Base-by-base conservation (phyloP, 1,284 basidiomycete genomes). In the Earliella scabrosa region DNA sequence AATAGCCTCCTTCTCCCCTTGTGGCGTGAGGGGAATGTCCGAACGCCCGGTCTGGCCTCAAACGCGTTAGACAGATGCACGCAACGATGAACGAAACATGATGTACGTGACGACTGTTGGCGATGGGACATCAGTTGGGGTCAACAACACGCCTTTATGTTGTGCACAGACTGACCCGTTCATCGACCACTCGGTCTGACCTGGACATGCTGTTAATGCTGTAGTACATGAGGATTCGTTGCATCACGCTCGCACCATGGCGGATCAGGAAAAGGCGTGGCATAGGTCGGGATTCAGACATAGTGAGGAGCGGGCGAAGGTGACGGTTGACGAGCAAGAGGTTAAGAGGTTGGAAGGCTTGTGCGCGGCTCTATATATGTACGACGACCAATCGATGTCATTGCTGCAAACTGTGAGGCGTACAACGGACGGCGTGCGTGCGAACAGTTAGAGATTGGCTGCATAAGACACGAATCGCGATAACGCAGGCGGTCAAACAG, bases 101-200 rank as follows among this genome's bases (percentile, higher is more conserved):
- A 68, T 77, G 52, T 72, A 91, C 92, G 74, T 94, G 93, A 56
- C 92, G 85, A 63, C 92, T 89, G 52, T 52, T 36, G 54, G 55
- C 49, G 50, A 48, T 18, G 41, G 52, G 21, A 36, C 50, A 46
- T 56, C 41, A 53, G 35, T 54, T 38, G 46, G 40, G 20, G 29
- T 4, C 14, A 14, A 48, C 32, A 48, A 46, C 49, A 54, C 38
- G 51, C 21, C 31, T 50, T 24, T 50, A 44, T 35, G 53, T 41
- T 45, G 41, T 29, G 29, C 45, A 20, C 26, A 36, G 51, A 70
- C 82, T 70, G 54, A 85, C 84, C 93, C 95, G 64, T 90, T 95
- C 52, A 91, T 68, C n/a, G 90, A 92, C 95, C 95, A 97, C 71
- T 96, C 95, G 1, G 95, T 97, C 77, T 97, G 91, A 40, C 94